phyloP scores from a whole-genome alignment of 208 protist genomes.

The Hexamita inflata region DNA sequence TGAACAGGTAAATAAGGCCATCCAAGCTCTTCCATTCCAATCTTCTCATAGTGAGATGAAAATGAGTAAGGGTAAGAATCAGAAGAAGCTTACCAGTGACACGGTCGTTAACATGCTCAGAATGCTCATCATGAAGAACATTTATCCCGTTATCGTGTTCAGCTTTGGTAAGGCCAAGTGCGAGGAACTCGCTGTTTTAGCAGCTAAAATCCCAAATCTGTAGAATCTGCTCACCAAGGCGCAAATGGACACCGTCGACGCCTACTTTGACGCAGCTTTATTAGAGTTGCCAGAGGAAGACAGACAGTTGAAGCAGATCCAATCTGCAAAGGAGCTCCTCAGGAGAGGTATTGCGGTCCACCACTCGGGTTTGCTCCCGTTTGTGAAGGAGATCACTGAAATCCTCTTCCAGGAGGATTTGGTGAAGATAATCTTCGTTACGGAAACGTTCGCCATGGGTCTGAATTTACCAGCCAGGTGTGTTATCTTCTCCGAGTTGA shows the following conservation, averaged over 20 bases:
- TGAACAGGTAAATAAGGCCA: background rate
- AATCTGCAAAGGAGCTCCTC: slow-evolving; percentile 63
- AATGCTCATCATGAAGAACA: background rate
- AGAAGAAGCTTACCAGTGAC: background rate
- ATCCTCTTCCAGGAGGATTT: slow-evolving; percentile 93
- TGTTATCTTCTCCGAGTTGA: slow-evolving; percentile 74
- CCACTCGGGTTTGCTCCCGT: slow-evolving; percentile 94
- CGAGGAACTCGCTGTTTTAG: slow-evolving; percentile 63
- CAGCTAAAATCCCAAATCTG: background rate
- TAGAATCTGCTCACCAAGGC: background rate
- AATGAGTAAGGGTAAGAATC: background rate
- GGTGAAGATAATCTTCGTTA: slow-evolving; percentile 81
- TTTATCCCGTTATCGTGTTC: slow-evolving; percentile 21
- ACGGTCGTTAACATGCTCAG: background rate
- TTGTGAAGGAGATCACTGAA: slow-evolving; percentile 97
- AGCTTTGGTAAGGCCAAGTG: slow-evolving; percentile 71
- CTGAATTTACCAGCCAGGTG: slow-evolving; percentile 85
- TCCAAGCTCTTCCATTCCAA: background rate
- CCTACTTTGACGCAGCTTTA: slow-evolving; percentile 6
- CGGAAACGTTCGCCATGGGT: slow-evolving; percentile 98
- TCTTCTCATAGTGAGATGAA: background rate
- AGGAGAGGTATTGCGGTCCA: slow-evolving; percentile 93
- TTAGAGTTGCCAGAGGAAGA: background rate
- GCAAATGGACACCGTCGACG: background rate
- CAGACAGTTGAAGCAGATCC: background rate